Percentiles rank a stretch among this genome's conserved stretches.
phyloP scores from a whole-genome alignment of 192 early-diverging fungal species.

The Umbelopsis sp. region DNA sequence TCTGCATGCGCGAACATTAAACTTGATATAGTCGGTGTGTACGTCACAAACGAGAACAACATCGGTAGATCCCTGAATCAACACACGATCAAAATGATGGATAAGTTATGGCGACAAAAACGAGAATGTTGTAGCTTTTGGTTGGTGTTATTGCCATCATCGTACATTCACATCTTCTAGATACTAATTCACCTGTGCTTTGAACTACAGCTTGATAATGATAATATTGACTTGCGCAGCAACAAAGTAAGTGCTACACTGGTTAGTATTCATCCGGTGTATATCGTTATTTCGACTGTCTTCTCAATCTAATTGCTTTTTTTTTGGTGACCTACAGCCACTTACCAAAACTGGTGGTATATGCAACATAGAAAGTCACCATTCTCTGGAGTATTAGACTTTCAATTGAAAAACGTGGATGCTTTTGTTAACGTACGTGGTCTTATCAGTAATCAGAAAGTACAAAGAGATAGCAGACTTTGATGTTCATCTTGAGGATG shows the following conservation, averaged over 20 bases:
- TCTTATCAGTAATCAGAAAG: conserved; percentile 37
- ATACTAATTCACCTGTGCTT: background rate
- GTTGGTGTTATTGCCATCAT: conserved; percentile 42
- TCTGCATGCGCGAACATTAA: conserved; percentile 50
- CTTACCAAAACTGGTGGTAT: conserved; percentile 52
- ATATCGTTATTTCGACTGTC: background rate
- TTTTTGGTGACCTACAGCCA: conserved; percentile 36
- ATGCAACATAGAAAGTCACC: conserved; percentile 45
- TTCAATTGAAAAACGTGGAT: conserved; percentile 38
- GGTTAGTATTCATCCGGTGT: conserved; percentile 19
- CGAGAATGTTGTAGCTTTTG: conserved; percentile 53
- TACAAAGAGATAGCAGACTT: conserved; percentile 62
- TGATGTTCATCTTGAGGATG: conserved; percentile 70
- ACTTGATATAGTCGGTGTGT: conserved; percentile 62
- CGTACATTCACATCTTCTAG: background rate
- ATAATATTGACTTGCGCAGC: conserved; percentile 7
- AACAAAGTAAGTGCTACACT: conserved; percentile 27
- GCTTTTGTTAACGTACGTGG: conserved; percentile 36
- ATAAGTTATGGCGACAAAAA: conserved; percentile 46
- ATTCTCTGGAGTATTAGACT: conserved; percentile 30
- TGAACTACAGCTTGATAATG: background rate
- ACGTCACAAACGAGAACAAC: conserved; percentile 57
- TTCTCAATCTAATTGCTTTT: background rate
- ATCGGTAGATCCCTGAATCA: conserved; percentile 47
- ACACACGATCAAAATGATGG: conserved; percentile 52